Base-by-base conservation (phyloP, 495 filamentous ascomycete species). In the Hyaloscypha variabilis region DNA sequence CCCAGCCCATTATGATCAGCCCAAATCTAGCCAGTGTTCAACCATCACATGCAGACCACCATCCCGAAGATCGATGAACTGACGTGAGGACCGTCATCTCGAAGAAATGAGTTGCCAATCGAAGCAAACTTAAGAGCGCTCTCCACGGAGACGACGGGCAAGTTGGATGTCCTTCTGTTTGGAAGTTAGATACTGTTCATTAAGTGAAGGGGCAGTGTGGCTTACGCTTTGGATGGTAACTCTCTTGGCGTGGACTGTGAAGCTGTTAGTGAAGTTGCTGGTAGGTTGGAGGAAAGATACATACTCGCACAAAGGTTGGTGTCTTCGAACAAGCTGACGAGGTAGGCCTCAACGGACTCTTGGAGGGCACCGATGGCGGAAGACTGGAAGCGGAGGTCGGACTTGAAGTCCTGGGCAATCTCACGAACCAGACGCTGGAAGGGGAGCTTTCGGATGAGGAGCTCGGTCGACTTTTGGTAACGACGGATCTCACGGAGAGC, bases 401-500 rank as follows among this genome's bases (percentile, higher is more conserved):
- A 94, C 90, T 99, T 99, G 93, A 98, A 99, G 85, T 99, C 95
- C 82, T 99, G 95, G 57, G 95, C 95, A 74, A 99, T 99, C 83
- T 99, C 95, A 91, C 95, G 95, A 68, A 99, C 95, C 76, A 99
- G 87, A 85, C 95, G 96, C 89, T 99, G 95, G 91, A 99, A 99
- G 77, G 95, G 95, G 74, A 99, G 93, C 92, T 99, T 99, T 89
- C 95, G 95, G 89, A 99, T 99, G 74, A 99, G 82, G 67, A 99
- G 94, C 92, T 99, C 95, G 75, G 95, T 99, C 73, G 93, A 97
- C 89, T 99, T 99, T 89, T 99, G 95, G 90, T 99, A 99, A 77
- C 95, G 95, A 94, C 95, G 96, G 80, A 99, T 99, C 87, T 99
- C 95, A 94, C 95, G 95, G 74, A 99, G 95, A 94, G 95, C 95